Conservation (phyloP, 75 land plant genomes). For the Ceratopteris richardii region DNA sequence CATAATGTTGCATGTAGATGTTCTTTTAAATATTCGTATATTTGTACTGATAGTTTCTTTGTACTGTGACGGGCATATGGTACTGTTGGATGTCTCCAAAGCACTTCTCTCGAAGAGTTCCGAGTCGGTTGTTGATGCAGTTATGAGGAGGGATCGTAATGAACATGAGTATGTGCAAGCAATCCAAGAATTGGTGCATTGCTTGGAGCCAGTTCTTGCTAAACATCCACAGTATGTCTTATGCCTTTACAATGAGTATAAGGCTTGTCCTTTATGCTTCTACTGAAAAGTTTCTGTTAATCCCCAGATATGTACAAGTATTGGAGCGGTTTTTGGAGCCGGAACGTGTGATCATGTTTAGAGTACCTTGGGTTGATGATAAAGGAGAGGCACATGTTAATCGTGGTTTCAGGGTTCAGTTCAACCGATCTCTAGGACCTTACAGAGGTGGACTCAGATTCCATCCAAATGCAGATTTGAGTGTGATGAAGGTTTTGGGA, state of each 20-base stretch:
- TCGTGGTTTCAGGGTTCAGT: conserved; percentile 92
- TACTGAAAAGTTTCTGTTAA: background rate
- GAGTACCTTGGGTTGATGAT: conserved; percentile 99
- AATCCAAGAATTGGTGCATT: conserved; percentile 91
- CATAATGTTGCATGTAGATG: no score
- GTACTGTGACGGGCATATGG: background rate
- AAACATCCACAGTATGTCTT: conserved; percentile 75
- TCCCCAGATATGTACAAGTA: conserved; percentile 68
- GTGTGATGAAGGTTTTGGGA: conserved; percentile 84
- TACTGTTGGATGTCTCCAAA: conserved; percentile 11
- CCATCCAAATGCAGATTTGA: conserved; percentile 82
- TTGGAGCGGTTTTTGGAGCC: conserved; percentile 96
- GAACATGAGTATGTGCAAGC: conserved; percentile 92
- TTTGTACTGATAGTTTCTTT: conserved; percentile 8
- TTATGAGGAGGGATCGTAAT: conserved; percentile 85
- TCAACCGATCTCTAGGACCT: conserved; percentile 90
- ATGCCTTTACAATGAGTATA: no score
- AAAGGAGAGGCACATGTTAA: conserved; percentile 94
- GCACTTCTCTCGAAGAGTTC: conserved; percentile 91
- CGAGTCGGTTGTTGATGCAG: conserved; percentile 91
- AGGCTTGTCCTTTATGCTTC: conserved; percentile 10
- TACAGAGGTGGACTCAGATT: conserved; percentile 93
- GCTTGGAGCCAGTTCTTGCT: conserved; percentile 81
- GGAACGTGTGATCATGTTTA: conserved; percentile 78
- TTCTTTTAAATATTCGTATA: no score